A percentile compares a stretch with the other conserved stretches of the same genome.
Evolutionary conservation across 345 rosid genomes (phyloP).

Genomic region (Lumnitzera racemosa): DNA sequence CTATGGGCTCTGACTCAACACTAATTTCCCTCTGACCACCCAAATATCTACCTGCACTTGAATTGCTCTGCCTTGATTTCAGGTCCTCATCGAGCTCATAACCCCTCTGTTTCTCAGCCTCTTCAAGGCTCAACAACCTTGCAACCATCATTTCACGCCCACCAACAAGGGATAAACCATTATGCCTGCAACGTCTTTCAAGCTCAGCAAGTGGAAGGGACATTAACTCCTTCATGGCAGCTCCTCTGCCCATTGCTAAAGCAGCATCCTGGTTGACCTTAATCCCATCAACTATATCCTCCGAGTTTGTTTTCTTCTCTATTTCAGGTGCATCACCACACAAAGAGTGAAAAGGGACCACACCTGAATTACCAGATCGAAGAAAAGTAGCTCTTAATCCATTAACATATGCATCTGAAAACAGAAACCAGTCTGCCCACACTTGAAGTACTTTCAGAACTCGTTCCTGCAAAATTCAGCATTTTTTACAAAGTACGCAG

Average conservation of each 20-base stretch:
- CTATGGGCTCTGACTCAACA: conserved; percentile 37
- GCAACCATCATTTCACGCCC: conserved; percentile 99
- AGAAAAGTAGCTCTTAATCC: conserved; percentile 96
- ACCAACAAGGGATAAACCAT: conserved; percentile 93
- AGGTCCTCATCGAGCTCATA: conserved; percentile 71
- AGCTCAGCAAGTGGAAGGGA: conserved; percentile 80
- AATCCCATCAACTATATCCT: conserved; percentile 34
- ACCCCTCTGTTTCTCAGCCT: conserved; percentile 85
- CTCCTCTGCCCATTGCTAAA: conserved; percentile 91
- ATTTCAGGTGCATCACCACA: conserved; percentile 84
- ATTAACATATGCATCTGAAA: conserved; percentile 93
- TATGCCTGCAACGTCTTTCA: conserved; percentile 96
- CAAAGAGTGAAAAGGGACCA: conserved; percentile 72
- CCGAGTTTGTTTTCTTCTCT: conserved; percentile 50
- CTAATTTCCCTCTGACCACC: conserved; percentile 43
- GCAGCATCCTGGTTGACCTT: conserved; percentile 78
- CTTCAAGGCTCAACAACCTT: conserved; percentile 84
- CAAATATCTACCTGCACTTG: conserved; percentile 39
- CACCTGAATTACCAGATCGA: conserved; percentile 82
- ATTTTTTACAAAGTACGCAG: not conserved
- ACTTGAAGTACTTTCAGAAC: conserved; percentile 95
- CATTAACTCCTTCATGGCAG: conserved; percentile 87
- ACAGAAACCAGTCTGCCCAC: conserved; percentile 99
- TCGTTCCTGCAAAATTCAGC: conserved; percentile 58
- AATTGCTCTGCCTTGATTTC: conserved; percentile 48